A percentile compares a stretch with the other conserved stretches of the same genome.
These are phyloP conservation scores for Echeveria elegans DNA, from an alignment of 164 flowering plant species.

Conservation along the genomic window DNA sequence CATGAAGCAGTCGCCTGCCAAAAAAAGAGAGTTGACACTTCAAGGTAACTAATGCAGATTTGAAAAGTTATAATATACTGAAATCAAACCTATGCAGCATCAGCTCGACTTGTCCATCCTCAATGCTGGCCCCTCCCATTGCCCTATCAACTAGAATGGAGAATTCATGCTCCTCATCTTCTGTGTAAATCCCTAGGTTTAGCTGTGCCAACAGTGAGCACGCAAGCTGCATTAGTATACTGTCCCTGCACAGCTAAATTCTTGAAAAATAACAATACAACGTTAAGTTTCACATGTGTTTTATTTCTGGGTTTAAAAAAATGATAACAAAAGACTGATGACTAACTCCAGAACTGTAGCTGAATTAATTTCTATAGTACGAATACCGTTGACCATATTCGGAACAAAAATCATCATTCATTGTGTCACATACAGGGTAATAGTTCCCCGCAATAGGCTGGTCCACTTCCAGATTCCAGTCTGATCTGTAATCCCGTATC, in stretches of 20 bases:
- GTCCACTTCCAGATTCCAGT: slow-evolving; percentile 78
- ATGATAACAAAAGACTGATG: too few relatives aligned
- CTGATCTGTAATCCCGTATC: slow-evolving; percentile 78
- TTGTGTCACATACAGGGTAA: slow-evolving; percentile 65
- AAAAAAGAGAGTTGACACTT: not conserved
- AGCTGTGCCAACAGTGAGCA: slow-evolving; percentile 31
- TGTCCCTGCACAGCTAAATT: too few relatives aligned
- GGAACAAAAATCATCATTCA: not conserved
- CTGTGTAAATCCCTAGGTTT: slow-evolving; percentile 77
- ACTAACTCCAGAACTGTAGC: too few relatives aligned
- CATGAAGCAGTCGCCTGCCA: slow-evolving; percentile 36
- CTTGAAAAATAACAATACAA: too few relatives aligned
- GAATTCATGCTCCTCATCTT: slow-evolving; percentile 54
- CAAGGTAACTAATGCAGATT: not conserved
- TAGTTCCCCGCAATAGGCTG: slow-evolving; percentile 89
- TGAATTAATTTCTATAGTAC: too few relatives aligned
- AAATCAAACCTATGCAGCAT: slow-evolving; percentile 81
- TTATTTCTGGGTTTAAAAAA: too few relatives aligned
- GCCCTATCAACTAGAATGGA: slow-evolving; percentile 91
- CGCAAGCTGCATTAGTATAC: too few relatives aligned
- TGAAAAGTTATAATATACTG: not conserved
- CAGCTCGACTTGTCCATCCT: slow-evolving; percentile 84
- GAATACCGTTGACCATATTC: too few relatives aligned
- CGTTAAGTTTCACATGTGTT: too few relatives aligned
- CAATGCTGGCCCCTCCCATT: slow-evolving; percentile 79